These are phyloP conservation scores for Zygoascus meyerae DNA, from an alignment of 1,139 yeast genomes.

Conservation along the genomic window DNA sequence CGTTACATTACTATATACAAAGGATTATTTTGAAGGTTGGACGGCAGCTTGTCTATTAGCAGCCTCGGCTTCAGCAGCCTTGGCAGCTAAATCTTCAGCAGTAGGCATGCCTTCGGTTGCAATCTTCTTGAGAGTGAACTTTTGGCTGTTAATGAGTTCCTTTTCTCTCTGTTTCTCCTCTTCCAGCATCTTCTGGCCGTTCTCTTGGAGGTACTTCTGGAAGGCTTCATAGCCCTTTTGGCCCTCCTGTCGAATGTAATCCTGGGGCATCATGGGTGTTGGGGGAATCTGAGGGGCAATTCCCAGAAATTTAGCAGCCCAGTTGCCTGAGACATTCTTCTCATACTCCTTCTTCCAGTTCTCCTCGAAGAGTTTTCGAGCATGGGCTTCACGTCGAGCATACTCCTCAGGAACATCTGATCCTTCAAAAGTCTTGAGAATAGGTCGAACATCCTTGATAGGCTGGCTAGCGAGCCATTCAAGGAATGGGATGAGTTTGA, in stretches of 20 bases:
- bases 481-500: constrained; percentile 80
- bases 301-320: constrained; percentile 61
- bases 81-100: constrained; percentile 76
- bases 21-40: too few species aligned
- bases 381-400: constrained; percentile 63
- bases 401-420: constrained; percentile 75
- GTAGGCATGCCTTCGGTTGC: constrained; percentile 81
- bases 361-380: constrained; percentile 64
- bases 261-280: constrained; percentile 84
- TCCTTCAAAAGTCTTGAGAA: constrained; percentile 62
- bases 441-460: constrained; percentile 84
- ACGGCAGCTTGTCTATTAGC: too few species aligned
- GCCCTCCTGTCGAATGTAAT: constrained; percentile 85
- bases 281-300: constrained; percentile 46
- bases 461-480: constrained; percentile 94
- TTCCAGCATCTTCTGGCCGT: constrained; percentile 79
- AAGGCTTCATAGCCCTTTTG: constrained; percentile 82
- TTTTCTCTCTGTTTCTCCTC: constrained; percentile 75
- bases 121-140: constrained; percentile 72
- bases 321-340: constrained; percentile 38
- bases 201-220: constrained; percentile 77
- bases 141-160: constrained; percentile 73
- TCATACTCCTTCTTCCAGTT: constrained; percentile 51
- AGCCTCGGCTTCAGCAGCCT: constrained; percentile 18
- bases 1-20: too few species aligned